Evolutionary conservation across 2,329 filamentous ascomycete species (phyloP).

Genomic region (Hirsutella thompsonii): DNA sequence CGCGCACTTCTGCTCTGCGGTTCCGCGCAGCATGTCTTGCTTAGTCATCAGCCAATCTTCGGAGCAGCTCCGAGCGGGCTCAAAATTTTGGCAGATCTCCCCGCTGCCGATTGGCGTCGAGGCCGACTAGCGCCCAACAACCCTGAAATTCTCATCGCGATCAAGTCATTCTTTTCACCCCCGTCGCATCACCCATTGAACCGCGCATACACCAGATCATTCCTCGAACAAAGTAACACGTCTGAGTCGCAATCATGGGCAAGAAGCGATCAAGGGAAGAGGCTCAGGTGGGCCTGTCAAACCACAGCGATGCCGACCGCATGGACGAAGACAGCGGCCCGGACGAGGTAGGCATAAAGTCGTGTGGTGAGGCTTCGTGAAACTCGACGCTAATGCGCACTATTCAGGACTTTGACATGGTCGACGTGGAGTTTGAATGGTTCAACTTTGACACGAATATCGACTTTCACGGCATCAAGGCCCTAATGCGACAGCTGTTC

Average conservation of each 20-base stretch:
- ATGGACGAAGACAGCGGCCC: constrained; percentile 40
- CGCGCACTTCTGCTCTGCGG: no score
- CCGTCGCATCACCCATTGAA: no score
- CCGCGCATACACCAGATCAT: no score
- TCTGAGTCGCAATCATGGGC: constrained; percentile 23
- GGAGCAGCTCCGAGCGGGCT: no score
- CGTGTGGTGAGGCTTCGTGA: neutral
- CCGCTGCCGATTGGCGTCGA: no score
- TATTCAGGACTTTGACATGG: constrained; percentile 82
- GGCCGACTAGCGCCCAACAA: no score
- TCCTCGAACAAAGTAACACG: no score
- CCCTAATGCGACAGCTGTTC: constrained; percentile 78
- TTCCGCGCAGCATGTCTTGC: no score
- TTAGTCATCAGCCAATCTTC: no score
- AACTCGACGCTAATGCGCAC: neutral
- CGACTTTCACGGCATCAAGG: constrained; percentile 92
- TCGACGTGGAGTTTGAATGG: constrained; percentile 97
- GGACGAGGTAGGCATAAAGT: constrained; percentile 29
- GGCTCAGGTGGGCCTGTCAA: constrained; percentile 24
- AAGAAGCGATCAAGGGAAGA: constrained; percentile 39
- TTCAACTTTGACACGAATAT: constrained; percentile 85
- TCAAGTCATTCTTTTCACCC: no score
- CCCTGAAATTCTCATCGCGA: no score
- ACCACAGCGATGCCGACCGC: constrained; percentile 26
- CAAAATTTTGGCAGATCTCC: no score